Conservation (phyloP, 768 basidiomycete genomes). For the Cubamyces sp. region DNA sequence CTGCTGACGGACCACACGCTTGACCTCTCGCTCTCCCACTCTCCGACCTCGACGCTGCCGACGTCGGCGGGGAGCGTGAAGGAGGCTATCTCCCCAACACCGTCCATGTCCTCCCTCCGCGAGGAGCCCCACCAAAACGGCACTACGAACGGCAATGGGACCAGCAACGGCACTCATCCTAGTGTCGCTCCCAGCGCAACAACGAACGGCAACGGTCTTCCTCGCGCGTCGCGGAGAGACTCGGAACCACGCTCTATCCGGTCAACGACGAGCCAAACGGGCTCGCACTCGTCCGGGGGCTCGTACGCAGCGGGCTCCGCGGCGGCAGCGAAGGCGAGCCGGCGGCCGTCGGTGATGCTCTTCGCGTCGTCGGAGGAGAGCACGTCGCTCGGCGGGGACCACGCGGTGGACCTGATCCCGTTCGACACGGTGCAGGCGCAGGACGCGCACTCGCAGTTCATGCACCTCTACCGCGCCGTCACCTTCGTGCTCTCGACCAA, state of each 20-base stretch:
- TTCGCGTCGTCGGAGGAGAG: slow-evolving; percentile 22
- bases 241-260: slow-evolving; percentile 9
- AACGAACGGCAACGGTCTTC: no score
- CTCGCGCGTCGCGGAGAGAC: background rate
- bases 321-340: background rate
- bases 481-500: slow-evolving; percentile 29
- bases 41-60: slow-evolving; percentile 15
- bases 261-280: slow-evolving; percentile 11
- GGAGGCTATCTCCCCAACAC: slow-evolving; percentile 4
- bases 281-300: slow-evolving; percentile 13
- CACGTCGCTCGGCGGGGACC: slow-evolving; percentile 21
- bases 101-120: slow-evolving; percentile 15
- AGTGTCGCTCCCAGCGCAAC: no score
- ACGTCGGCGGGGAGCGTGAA: slow-evolving; percentile 13
- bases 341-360: slow-evolving; percentile 19
- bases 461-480: slow-evolving; percentile 34
- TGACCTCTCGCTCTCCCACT: slow-evolving; percentile 11
- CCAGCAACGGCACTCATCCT: background rate
- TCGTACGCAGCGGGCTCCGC: background rate
- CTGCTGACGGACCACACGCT: background rate
- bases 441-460: slow-evolving; percentile 30
- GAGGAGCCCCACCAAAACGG: background rate
- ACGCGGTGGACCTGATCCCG: slow-evolving; percentile 27
- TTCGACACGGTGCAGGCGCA: slow-evolving; percentile 16
- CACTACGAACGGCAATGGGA: background rate